Percentiles rank a stretch among this genome's conserved stretches.
Evolutionary conservation across 225 moss, liverwort and hornwort species (phyloP).

Genomic region (Anthoceros angustus): DNA sequence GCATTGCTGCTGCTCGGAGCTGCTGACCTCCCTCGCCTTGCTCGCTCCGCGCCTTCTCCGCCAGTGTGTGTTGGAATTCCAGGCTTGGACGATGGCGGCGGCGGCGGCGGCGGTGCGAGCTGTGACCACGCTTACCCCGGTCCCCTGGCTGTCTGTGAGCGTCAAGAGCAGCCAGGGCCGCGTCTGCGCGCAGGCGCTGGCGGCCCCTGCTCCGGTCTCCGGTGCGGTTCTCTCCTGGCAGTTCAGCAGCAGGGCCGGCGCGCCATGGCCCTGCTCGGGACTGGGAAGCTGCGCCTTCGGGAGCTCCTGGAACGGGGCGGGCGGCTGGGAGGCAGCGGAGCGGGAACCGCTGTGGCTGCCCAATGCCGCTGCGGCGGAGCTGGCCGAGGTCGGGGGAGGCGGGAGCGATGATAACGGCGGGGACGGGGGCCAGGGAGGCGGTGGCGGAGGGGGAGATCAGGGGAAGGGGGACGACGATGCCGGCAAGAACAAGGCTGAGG

Average conservation of each 20-base stretch:
- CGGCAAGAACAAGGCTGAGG: slow-evolving; percentile 41
- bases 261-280: not conserved
- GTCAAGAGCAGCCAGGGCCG: not conserved
- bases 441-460: slow-evolving; percentile 3
- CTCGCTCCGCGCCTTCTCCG: no score
- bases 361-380: slow-evolving; percentile 17
- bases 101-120: not conserved
- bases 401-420: slow-evolving; percentile 15
- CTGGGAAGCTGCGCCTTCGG: not conserved
- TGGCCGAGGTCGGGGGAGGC: slow-evolving; percentile 31
- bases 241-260: not conserved
- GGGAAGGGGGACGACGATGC: slow-evolving; percentile 11
- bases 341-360: not conserved
- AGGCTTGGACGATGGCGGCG: not conserved
- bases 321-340: not conserved
- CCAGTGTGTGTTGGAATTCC: not conserved
- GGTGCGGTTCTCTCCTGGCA: not conserved
- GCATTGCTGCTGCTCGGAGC: no score
- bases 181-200: not conserved
- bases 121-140: not conserved
- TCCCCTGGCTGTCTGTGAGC: not conserved
- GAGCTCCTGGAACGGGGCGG: no score
- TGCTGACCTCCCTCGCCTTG: no score
- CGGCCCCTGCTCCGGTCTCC: not conserved
- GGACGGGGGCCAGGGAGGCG: slow-evolving; percentile 6